These are phyloP conservation scores for Leccinum barrowsii DNA, from an alignment of 768 basidiomycete genomes.

Conservation along the genomic window DNA sequence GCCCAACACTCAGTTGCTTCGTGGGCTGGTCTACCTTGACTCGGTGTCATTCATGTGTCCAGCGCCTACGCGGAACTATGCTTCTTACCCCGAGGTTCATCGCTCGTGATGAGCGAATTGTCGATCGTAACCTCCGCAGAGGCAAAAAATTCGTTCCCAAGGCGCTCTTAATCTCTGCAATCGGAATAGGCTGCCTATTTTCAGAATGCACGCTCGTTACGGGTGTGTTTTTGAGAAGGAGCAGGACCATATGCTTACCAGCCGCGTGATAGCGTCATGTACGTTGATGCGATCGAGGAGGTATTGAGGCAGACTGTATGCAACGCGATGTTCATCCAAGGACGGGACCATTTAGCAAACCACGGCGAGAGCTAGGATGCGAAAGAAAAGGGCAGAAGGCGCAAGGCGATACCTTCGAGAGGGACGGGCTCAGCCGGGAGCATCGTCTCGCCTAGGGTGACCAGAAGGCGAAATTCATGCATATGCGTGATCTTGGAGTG, in stretches of 20 bases:
- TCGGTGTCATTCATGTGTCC: constrained; percentile 2
- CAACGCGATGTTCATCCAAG: constrained; percentile 5
- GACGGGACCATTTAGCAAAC: constrained; percentile 7
- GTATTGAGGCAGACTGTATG: constrained; percentile 21
- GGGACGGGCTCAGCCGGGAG: constrained; percentile 9
- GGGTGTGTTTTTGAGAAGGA: background rate
- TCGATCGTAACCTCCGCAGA: constrained; percentile 21
- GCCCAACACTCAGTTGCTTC: constrained; percentile 23
- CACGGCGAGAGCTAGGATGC: background rate
- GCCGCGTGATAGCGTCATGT: constrained; percentile 25
- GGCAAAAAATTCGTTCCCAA: constrained; percentile 27
- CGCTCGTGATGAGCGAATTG: constrained; percentile 18
- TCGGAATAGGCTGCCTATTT: constrained; percentile 25
- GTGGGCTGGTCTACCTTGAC: constrained; percentile 12
- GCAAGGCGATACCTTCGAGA: constrained; percentile 10
- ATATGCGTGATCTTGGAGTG: background rate
- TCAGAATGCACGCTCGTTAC: background rate
- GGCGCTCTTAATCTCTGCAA: constrained; percentile 25
- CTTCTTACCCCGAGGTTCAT: constrained; percentile 17
- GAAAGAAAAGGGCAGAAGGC: background rate
- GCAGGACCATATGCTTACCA: constrained; percentile 13
- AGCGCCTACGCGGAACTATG: background rate
- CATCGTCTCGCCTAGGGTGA: background rate
- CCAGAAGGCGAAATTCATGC: background rate
- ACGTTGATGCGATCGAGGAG: constrained; percentile 26